Conservation (phyloP, 495 filamentous ascomycete species). For the Talaromyces adpressus region DNA sequence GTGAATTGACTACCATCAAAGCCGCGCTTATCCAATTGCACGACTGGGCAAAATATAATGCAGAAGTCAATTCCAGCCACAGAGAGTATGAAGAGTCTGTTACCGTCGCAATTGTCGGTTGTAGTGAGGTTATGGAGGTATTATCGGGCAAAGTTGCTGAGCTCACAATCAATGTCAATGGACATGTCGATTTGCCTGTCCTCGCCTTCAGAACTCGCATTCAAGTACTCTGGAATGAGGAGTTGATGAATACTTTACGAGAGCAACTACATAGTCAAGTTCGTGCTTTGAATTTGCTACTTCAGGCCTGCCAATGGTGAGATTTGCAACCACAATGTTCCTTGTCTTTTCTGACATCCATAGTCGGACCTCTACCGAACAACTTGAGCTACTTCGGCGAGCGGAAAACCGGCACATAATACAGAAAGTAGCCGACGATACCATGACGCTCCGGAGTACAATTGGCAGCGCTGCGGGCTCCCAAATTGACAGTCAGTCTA, state of each 20-base stretch:
- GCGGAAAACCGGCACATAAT: slow-evolving; percentile 32
- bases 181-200: slow-evolving; percentile 8
- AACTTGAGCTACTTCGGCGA: slow-evolving; percentile 26
- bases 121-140: slow-evolving; percentile 30
- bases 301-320: slow-evolving; percentile 40
- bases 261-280: slow-evolving; percentile 33
- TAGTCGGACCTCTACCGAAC: slow-evolving; percentile 29
- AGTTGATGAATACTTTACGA: slow-evolving; percentile 33
- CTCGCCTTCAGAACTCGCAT: slow-evolving; percentile 20
- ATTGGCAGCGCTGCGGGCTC: slow-evolving; percentile 21
- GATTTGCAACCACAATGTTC: not conserved
- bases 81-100: slow-evolving; percentile 25
- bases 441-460: slow-evolving; percentile 26
- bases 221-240: slow-evolving; percentile 35
- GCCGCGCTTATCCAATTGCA: slow-evolving; percentile 33
- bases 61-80: slow-evolving; percentile 17
- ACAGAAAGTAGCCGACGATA: slow-evolving; percentile 32
- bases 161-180: slow-evolving; percentile 16
- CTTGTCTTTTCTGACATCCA: slow-evolving; percentile 3
- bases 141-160: slow-evolving; percentile 30
- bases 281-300: slow-evolving; percentile 34
- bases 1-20: slow-evolving; percentile 31
- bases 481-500: slow-evolving; percentile 18
- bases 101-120: slow-evolving; percentile 34
- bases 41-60: slow-evolving; percentile 28